Evolutionary conservation across 805 yeast genomes (phyloP).

Genomic region (Sugiyamaella lignohabitans): DNA sequence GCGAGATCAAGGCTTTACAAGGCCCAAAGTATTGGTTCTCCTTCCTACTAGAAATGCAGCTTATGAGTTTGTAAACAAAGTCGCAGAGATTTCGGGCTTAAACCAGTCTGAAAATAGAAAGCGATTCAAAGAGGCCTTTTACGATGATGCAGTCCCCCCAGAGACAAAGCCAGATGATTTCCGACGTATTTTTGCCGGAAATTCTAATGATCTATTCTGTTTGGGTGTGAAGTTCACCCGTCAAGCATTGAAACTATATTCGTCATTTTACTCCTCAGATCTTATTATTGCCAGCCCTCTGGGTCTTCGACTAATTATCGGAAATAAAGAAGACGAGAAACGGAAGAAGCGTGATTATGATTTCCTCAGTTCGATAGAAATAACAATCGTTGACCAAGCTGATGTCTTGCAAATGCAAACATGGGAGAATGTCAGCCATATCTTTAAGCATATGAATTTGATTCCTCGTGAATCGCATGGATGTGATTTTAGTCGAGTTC

Average conservation of each 20-base stretch:
- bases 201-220: constrained; percentile 85
- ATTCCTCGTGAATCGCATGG: constrained; percentile 75
- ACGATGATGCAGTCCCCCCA: constrained; percentile 43
- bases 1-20: constrained; percentile 91
- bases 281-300: constrained; percentile 86
- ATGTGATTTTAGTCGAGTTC: constrained; percentile 84
- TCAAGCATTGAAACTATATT: constrained; percentile 74
- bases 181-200: constrained; percentile 72
- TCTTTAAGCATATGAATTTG: constrained; percentile 62
- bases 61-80: constrained; percentile 54
- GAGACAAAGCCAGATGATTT: constrained; percentile 76
- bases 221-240: constrained; percentile 88
- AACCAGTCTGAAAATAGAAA: constrained; percentile 75
- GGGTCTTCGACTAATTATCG: constrained; percentile 75
- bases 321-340: constrained; percentile 41
- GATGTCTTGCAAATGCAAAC: constrained; percentile 88
- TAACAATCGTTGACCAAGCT: constrained; percentile 72
- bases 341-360: constrained; percentile 58
- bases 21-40: constrained; percentile 80
- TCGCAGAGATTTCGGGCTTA: constrained; percentile 58
- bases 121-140: constrained; percentile 68
- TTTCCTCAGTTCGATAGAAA: constrained; percentile 82
- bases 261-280: constrained; percentile 80
- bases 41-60: constrained; percentile 81
- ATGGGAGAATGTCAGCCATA: constrained; percentile 72